Evolutionary conservation across 768 basidiomycete genomes (phyloP), one percentile per base, ranked within the genome.

Genomic region (Trametes cubensis): DNA sequence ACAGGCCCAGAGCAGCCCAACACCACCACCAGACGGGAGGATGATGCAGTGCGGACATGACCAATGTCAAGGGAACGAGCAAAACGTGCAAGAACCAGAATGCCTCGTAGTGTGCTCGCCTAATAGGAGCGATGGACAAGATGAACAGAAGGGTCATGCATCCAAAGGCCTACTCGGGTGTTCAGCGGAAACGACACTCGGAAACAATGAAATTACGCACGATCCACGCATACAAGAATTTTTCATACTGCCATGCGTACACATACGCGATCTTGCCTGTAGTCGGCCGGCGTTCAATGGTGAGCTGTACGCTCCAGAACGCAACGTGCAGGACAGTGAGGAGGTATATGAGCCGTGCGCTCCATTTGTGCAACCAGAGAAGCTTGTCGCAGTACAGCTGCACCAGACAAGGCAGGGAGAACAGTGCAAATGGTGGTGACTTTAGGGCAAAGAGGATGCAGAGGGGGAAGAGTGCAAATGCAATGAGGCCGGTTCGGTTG

Each of bases 371-470:
- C 7, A 91, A 75, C 74, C 84, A 80, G 5, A 84, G 80, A 11
- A 92, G 82, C 70, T 90, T 90, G 78, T 93, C 90, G 67, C 88
- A 88, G 67, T 85, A 82, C n/a, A 90, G 66, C 57, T 89, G 85
- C 42, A 82, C 81, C 60, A 84, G 76, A 64, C 81, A 82, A 0
- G 85, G 80, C 55, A 86, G 73, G 50, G 91, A 83, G 66, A 91
- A 83, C 51, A 91, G 68, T 58, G 90, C 89, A 67, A 90, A 87
- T 0, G 90, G 88, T 13, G 85, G 82, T 30, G 80, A 80, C 70
- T 86, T 93, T 71, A 93, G 79, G 10, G 86, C 88, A 63, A 90
- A 80, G 15, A 89, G 78, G 60, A 91, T 76, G 57, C 84, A 86
- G 8, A 92, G 79, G 0, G 90, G 91, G 49, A 90, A 76, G 28